Percentiles rank a stretch among this genome's conserved stretches.
phyloP scores from a whole-genome alignment of 495 filamentous ascomycete genomes.

The Neurospora sp. region DNA sequence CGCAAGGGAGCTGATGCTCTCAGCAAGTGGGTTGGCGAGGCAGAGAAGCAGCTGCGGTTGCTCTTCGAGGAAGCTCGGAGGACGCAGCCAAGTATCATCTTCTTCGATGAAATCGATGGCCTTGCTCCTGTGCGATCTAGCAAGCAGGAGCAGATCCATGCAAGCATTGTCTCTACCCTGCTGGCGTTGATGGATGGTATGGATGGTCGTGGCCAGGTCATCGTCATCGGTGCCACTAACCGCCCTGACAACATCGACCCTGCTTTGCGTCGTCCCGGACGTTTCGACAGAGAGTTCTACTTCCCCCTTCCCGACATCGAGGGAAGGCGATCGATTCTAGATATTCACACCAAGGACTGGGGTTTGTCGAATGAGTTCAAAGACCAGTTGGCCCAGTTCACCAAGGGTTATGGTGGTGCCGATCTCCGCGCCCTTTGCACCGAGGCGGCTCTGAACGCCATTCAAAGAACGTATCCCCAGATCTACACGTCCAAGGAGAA shows the following conservation, averaged over 20 bases:
- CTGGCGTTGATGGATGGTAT: slow-evolving; percentile 98
- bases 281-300: slow-evolving; percentile 97
- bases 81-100: slow-evolving; percentile 96
- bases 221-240: slow-evolving; percentile 97
- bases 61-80: slow-evolving; percentile 93
- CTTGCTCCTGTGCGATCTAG: slow-evolving; percentile 91
- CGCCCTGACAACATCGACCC: slow-evolving; percentile 95
- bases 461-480: slow-evolving; percentile 90
- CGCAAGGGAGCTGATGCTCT: slow-evolving; percentile 93
- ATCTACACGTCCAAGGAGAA: slow-evolving; percentile 90
- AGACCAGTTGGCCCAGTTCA: slow-evolving; percentile 69
- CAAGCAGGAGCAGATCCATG: slow-evolving; percentile 97
- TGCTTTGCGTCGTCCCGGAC: slow-evolving; percentile 82
- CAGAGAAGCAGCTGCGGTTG: slow-evolving; percentile 83
- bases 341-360: slow-evolving; percentile 95
- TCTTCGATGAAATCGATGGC: slow-evolving; percentile 98
- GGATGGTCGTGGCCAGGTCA: slow-evolving; percentile 95
- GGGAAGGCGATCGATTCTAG: slow-evolving; percentile 72
- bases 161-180: slow-evolving; percentile 92
- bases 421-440: slow-evolving; percentile 91
- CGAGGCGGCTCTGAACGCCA: slow-evolving; percentile 95
- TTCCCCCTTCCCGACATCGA: slow-evolving; percentile 80
- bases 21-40: slow-evolving; percentile 98
- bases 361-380: slow-evolving; percentile 71
- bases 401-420: slow-evolving; percentile 93